Evolutionary conservation across 441 rosid species (phyloP).

Genomic region (Pelargonium citronellum): DNA sequence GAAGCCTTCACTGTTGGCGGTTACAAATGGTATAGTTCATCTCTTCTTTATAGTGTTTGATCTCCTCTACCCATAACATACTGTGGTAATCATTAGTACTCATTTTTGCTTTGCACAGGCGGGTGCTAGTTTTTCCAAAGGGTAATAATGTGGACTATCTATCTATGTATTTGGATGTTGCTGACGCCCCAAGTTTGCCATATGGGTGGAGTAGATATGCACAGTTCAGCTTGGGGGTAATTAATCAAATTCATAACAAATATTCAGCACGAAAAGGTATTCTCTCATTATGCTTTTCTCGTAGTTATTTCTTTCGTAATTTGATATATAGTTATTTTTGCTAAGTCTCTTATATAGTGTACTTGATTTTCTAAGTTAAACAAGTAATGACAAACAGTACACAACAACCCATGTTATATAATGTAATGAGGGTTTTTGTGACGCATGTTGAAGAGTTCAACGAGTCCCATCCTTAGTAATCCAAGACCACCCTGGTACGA

Average conservation of each 20-base stretch:
- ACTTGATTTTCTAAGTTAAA: neutral
- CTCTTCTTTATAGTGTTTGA: neutral
- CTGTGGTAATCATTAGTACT: constrained; percentile 13
- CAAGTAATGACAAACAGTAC: neutral
- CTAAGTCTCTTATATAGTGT: neutral
- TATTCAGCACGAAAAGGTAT: constrained; percentile 83
- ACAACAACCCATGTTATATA: too few relatives aligned
- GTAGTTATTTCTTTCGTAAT: neutral
- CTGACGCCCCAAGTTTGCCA: constrained; percentile 62
- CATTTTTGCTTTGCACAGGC: constrained; percentile 42
- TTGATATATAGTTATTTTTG: neutral
- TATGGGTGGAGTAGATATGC: constrained; percentile 96
- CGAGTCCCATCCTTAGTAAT: neutral
- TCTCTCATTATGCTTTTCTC: neutral
- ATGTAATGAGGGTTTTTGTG: neutral
- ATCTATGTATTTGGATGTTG: constrained; percentile 92
- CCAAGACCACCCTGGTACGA: neutral
- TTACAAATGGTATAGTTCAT: constrained; percentile 64
- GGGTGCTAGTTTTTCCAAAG: constrained; percentile 74
- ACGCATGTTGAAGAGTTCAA: neutral
- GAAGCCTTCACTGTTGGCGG: constrained; percentile 68
- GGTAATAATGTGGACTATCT: constrained; percentile 95
- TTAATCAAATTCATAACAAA: constrained; percentile 61
- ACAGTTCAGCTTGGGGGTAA: constrained; percentile 76
- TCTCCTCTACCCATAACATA: constrained; percentile 17